Evolutionary conservation across 176 grass and related monocot genomes (phyloP).

Genomic region (Eremochloa ophiuroides): DNA sequence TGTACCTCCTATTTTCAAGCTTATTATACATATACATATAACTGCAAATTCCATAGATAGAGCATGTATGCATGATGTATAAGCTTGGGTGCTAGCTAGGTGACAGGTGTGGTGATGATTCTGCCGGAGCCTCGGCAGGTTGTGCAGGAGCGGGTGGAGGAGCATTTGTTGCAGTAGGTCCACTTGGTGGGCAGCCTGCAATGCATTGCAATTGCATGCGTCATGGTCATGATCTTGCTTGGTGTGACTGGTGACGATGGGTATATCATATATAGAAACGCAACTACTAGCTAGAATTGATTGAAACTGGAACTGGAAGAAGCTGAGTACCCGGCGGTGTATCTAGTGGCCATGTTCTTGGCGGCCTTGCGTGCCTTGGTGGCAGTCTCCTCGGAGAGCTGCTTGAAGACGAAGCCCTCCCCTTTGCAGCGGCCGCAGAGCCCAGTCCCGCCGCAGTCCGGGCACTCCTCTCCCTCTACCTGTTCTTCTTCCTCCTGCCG

Average conservation of each 20-base stretch:
- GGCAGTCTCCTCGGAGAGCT: constrained; percentile 31
- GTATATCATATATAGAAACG: no score
- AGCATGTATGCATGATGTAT: no score
- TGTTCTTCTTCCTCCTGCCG: background rate
- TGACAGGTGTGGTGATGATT: no score
- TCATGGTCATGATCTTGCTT: no score
- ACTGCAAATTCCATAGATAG: background rate
- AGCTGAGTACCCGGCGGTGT: no score
- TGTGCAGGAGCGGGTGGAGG: constrained; percentile 42
- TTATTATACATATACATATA: background rate
- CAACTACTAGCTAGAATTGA: no score
- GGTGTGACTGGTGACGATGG: no score
- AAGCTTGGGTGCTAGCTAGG: no score
- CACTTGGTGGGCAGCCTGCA: constrained; percentile 41
- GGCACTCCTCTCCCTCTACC: background rate
- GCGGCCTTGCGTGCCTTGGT: background rate
- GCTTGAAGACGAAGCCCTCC: constrained; percentile 53
- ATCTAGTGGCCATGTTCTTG: no score
- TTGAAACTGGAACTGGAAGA: no score
- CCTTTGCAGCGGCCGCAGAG: constrained; percentile 48
- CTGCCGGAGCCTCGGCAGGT: constrained; percentile 41
- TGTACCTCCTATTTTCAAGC: background rate
- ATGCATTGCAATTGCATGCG: no score
- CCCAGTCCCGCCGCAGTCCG: constrained; percentile 43
- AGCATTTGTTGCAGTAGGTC: constrained; percentile 51